Evolutionary conservation across 2,329 filamentous ascomycete genomes (phyloP).

Genomic region (Diplodia sapinea): DNA sequence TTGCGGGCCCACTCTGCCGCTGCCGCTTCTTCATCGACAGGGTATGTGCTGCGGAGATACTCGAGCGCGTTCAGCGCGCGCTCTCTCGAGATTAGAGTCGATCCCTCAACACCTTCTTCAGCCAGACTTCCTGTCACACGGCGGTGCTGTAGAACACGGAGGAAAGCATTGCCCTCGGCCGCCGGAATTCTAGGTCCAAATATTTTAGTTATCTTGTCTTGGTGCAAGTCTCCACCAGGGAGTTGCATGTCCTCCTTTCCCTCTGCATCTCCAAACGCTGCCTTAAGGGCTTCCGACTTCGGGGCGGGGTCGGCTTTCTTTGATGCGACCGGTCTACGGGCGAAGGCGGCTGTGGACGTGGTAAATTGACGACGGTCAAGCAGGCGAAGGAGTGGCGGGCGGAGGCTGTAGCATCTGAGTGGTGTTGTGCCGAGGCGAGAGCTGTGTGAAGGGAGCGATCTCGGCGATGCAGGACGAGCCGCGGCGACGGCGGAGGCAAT

Average conservation of each 20-base stretch:
- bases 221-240: slow-evolving; percentile 26
- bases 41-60: slow-evolving; percentile 45
- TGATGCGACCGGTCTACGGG: neutral
- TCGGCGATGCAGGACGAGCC: neutral
- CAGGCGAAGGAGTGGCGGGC: slow-evolving; percentile 31
- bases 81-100: slow-evolving; percentile 38
- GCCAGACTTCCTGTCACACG: slow-evolving; percentile 48
- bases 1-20: slow-evolving; percentile 49
- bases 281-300: neutral
- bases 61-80: slow-evolving; percentile 43
- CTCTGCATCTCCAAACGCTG: neutral
- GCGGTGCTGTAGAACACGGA: slow-evolving; percentile 49
- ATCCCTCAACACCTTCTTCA: slow-evolving; percentile 46
- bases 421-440: slow-evolving; percentile 27
- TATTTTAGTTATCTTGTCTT: slow-evolving; percentile 33
- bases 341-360: neutral
- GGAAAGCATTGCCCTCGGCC: slow-evolving; percentile 44
- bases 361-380: slow-evolving; percentile 16
- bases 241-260: slow-evolving; percentile 29
- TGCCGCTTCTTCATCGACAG: slow-evolving; percentile 49
- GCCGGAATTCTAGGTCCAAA: slow-evolving; percentile 42
- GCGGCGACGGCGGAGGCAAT: slow-evolving; percentile 5
- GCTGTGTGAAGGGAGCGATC: slow-evolving; percentile 1
- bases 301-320: neutral
- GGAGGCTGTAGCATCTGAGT: slow-evolving; percentile 38